phyloP scores from a whole-genome alignment of 2,329 filamentous ascomycete genomes.

The Fonsecaea nubica region DNA sequence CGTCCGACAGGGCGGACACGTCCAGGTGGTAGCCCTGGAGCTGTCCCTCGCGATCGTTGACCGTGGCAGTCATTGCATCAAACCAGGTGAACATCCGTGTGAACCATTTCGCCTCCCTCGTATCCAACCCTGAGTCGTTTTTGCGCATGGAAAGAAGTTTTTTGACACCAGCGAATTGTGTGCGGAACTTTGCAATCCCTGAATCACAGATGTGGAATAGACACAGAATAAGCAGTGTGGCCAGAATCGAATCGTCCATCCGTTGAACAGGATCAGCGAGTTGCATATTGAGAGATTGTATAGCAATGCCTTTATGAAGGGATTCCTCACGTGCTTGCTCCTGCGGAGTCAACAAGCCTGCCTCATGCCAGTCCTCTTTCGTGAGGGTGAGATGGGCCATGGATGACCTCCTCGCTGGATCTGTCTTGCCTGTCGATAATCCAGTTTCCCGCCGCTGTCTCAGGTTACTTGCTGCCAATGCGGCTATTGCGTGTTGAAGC shows the following conservation, averaged over 20 bases:
- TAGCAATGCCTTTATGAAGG: constrained; percentile 82
- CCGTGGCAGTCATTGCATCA: constrained; percentile 87
- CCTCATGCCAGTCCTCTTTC: constrained; percentile 47
- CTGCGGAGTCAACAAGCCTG: constrained; percentile 55
- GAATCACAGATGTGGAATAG: constrained; percentile 94
- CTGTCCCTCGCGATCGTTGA: constrained; percentile 89
- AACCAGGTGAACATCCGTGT: constrained; percentile 93
- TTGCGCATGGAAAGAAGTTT: constrained; percentile 83
- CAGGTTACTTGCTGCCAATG: constrained; percentile 85
- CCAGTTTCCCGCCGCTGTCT: constrained; percentile 73
- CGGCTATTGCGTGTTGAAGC: constrained; percentile 90
- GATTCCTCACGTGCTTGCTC: constrained; percentile 77
- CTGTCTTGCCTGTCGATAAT: constrained; percentile 60
- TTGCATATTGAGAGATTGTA: constrained; percentile 82
- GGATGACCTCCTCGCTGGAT: constrained; percentile 57
- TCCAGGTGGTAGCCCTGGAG: constrained; percentile 69
- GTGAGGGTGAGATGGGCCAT: constrained; percentile 54
- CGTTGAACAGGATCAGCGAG: constrained; percentile 77
- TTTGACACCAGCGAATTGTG: constrained; percentile 90
- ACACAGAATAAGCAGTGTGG: constrained; percentile 84
- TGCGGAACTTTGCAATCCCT: constrained; percentile 89
- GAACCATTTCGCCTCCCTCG: constrained; percentile 72
- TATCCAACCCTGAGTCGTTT: constrained; percentile 56
- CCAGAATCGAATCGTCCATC: constrained; percentile 83
- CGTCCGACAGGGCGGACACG: constrained; percentile 67